Base-by-base conservation (phyloP, 805 yeast genomes). In the Pichia rugopelliculosa region DNA sequence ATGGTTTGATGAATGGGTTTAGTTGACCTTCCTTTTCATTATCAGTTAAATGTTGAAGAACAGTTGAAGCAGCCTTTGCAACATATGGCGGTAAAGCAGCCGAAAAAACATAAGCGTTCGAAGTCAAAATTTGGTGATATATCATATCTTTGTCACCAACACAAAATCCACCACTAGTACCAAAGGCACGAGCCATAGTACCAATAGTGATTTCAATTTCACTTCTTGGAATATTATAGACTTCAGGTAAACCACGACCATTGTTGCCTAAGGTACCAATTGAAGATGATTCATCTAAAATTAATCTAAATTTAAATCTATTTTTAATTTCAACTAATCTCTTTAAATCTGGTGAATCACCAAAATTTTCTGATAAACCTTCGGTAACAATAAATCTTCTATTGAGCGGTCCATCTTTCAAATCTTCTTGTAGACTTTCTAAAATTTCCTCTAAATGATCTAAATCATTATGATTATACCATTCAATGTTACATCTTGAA, bases 61-160 rank as follows among this genome's bases (percentile, higher is more conserved):
- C 60, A 21, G 66, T 52, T 1, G 86, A 75, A 1, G 76, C 77
- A 3, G 82, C 80, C 48, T 71, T 75, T 1, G 96, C 95, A 39
- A 88, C 77, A 66, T 85, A 91, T 22, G 97, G 95, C 12, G 99
- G 98, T 62, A 91, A 76, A 1, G 96, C 78, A 8, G 99, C 99
- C 59, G 95, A 85, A 64, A 87, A 93, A 51, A 93, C 93, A 62
- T 88, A 93, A 3, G 96, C 96, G 54, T 75, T 74, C 13, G 96
- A 87, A 22, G 88, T 84, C 58, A 93, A 84, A 64, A 96, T 80
- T 73, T 93, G 99, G 69, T 91, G 96, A 56, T 82, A 82, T 30
- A 89, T 79, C 88, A 93, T 87, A 47, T 83, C 83, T 23, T 70
- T 66, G 38, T 78, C 83, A 49, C 98, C 99, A 25, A 87, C 85